Percentiles rank a stretch among this genome's conserved stretches.
These are phyloP conservation scores for Camillea tinctor DNA, from an alignment of 2,329 filamentous ascomycete genomes.

Conservation along the genomic window DNA sequence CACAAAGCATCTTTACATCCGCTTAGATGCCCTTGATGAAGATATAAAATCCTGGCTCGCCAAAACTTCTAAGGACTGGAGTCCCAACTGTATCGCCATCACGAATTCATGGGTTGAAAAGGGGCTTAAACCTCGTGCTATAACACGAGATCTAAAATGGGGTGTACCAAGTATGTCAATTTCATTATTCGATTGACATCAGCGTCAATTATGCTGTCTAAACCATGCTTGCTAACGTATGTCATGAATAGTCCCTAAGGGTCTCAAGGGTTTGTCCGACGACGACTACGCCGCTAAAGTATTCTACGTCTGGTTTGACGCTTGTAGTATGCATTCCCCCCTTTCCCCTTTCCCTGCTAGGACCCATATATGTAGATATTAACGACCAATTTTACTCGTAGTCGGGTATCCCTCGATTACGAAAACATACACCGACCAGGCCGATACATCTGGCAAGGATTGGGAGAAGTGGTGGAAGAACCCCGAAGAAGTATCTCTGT, in stretches of 20 bases:
- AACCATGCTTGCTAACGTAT: conserved; percentile 7
- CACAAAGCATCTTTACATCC: conserved; percentile 90
- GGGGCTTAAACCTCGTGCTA: conserved; percentile 81
- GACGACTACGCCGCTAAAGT: background rate
- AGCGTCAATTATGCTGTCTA: background rate
- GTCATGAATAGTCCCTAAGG: conserved; percentile 40
- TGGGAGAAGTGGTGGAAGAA: conserved; percentile 97
- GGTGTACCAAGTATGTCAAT: conserved; percentile 52
- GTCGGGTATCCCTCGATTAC: conserved; percentile 90
- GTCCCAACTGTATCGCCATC: conserved; percentile 70
- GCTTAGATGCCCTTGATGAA: conserved; percentile 77
- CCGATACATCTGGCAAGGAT: conserved; percentile 51
- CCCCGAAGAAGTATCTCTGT: conserved; percentile 81
- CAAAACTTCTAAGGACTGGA: conserved; percentile 74
- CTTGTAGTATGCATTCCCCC: conserved; percentile 63
- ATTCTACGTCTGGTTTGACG: conserved; percentile 88
- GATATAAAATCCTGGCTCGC: conserved; percentile 76
- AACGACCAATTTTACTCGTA: conserved; percentile 4
- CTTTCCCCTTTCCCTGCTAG: conserved; percentile 61
- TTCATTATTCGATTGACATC: conserved; percentile 1
- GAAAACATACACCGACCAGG: conserved; percentile 72
- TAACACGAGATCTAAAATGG: conserved; percentile 92
- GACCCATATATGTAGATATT: conserved; percentile 43
- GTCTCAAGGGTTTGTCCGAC: conserved; percentile 57
- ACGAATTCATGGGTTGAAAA: conserved; percentile 80